A percentile compares a stretch with the other conserved stretches of the same genome.
Evolutionary conservation across 805 yeast species (phyloP).

Genomic region (Ogataea sp.): DNA sequence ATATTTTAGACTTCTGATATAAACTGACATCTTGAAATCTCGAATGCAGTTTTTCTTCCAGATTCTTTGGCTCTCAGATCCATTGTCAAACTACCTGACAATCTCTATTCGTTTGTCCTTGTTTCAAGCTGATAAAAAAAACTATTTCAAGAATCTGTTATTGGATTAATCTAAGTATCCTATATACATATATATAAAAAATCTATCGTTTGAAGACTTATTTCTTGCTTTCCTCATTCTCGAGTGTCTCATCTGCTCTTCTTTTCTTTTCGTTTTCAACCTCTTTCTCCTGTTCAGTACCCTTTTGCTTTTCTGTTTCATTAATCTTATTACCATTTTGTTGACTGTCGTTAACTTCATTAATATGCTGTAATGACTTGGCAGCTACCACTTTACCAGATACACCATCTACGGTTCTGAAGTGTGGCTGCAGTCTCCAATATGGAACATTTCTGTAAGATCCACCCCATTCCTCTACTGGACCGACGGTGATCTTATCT

Average conservation of each 20-base stretch:
- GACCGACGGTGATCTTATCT: slow-evolving; percentile 52
- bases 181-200: neutral
- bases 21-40: too few species aligned
- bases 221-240: neutral
- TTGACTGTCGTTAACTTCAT: slow-evolving; percentile 11
- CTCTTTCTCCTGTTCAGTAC: neutral
- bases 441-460: slow-evolving; percentile 74
- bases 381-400: slow-evolving; percentile 34
- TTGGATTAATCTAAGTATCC: too few species aligned
- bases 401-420: slow-evolving; percentile 81
- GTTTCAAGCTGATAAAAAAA: too few species aligned
- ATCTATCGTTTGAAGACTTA: neutral
- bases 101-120: too few species aligned
- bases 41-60: too few species aligned
- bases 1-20: too few species aligned
- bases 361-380: slow-evolving; percentile 11
- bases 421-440: slow-evolving; percentile 96
- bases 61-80: too few species aligned
- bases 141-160: too few species aligned
- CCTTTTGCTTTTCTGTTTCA: slow-evolving; percentile 1
- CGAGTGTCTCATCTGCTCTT: slow-evolving; percentile 2
- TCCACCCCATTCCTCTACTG: slow-evolving; percentile 67
- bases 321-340: too few species aligned
- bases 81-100: too few species aligned
- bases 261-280: slow-evolving; percentile 4